Percentiles rank a stretch among this genome's conserved stretches.
These are phyloP conservation scores for Trichothecium roseum DNA, from an alignment of 2,329 filamentous ascomycete species.

Conservation along the genomic window DNA sequence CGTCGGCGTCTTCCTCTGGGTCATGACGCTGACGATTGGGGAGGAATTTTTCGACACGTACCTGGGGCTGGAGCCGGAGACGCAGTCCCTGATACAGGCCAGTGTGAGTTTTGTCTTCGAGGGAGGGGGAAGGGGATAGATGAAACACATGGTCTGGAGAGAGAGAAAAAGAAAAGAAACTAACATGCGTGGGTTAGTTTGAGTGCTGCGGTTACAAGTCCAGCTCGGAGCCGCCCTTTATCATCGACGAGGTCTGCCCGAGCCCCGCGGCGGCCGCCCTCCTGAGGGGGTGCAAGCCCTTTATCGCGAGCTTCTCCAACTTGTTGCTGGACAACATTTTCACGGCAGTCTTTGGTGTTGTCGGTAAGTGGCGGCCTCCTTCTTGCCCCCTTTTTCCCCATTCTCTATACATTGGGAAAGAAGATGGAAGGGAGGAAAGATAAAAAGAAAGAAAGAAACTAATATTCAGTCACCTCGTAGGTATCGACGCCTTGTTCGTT, in stretches of 20 bases:
- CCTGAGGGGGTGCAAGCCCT: constrained; percentile 57
- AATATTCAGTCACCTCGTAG: constrained; percentile 16
- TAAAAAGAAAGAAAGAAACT: no score
- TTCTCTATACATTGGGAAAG: background rate
- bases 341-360: constrained; percentile 70
- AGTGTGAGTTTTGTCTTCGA: constrained; percentile 36
- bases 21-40: constrained; percentile 60
- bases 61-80: constrained; percentile 39
- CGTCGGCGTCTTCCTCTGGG: constrained; percentile 60
- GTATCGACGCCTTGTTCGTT: constrained; percentile 56
- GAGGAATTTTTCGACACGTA: constrained; percentile 52
- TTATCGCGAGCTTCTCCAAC: constrained; percentile 60
- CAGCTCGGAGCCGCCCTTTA: constrained; percentile 60
- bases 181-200: constrained; percentile 40
- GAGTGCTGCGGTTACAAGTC: constrained; percentile 73
- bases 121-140: background rate
- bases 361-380: no score
- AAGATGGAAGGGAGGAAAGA: no score
- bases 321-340: constrained; percentile 66
- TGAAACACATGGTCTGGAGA: no score
- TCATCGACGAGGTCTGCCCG: constrained; percentile 57
- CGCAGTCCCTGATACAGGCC: constrained; percentile 62
- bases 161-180: background rate
- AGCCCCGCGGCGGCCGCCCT: constrained; percentile 61
- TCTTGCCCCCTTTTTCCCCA: constrained; percentile 8